Evolutionary conservation across 176 grass and related monocot genomes (phyloP), one percentile per base, ranked within the genome.

Genomic region (Cocos nucifera): DNA sequence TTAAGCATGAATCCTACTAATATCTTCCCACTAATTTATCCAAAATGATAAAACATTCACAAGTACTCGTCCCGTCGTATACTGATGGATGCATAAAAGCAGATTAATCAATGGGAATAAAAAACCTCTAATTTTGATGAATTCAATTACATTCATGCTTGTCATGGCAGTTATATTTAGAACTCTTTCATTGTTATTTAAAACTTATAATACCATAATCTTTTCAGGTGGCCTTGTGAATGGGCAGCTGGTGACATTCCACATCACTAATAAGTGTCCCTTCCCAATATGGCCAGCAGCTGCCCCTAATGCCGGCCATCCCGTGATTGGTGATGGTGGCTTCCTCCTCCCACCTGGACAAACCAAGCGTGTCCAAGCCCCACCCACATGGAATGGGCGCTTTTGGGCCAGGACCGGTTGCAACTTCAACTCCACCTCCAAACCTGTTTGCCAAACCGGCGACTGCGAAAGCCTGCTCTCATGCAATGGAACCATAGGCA

Each of bases 331-430:
- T 22, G 78, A 44, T 15, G 86, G 91, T 12, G 91, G 83, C 18
- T 96, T 96, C 71, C 49, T 82, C 73, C 83, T 95, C 32, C 77
- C 61, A 19, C 49, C 83, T 1, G 83, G 83, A 0, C 78, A 77
- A 57, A 29, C 71, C 4, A 82, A 59, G 78, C 73, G 70, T 29
- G 80, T 95, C 17, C 62, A 28, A 9, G 80, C 83, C 4, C 80
- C 91, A 3, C 50, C 72, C 54, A 85, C 74, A 22, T 90, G 91
- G 91, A 95, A 66, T 59, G 91, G 91, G 49, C 86, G 86, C 25
- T 73, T 96, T 59, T 90, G 83, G 91, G 91, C 71, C 8, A 77
- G 86, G 52, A 96, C 91, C 5, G 80, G 72, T 14, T 96, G 91
- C 83, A 65, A 69, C 64, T 80, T 90, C 75, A 53, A 54, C 59